A percentile compares a stretch with the other conserved stretches of the same genome.
phyloP scores from a whole-genome alignment of 371 early-diverging fungal species.

The Phascolomyces articulosus region DNA sequence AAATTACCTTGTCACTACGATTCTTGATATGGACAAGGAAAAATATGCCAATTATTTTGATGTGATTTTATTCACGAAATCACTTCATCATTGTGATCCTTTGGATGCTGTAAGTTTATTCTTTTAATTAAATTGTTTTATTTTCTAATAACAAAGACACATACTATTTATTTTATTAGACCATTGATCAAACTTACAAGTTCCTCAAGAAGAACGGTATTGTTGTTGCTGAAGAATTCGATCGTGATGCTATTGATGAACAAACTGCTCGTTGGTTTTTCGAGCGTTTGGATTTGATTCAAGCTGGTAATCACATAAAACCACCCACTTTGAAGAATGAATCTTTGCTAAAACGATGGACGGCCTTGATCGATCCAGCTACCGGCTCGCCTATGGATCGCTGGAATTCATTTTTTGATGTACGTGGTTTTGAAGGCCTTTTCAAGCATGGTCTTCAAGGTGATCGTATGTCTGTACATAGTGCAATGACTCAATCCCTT shows the following conservation, averaged over 20 bases:
- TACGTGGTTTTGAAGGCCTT: no score
- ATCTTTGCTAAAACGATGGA: background rate
- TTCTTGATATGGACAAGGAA: conserved; percentile 15
- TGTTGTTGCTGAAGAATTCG: conserved; percentile 34
- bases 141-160: no score
- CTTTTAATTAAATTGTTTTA: background rate
- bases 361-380: background rate
- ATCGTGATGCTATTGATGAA: conserved; percentile 11
- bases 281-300: conserved; percentile 32
- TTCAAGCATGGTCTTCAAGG: conserved; percentile 7
- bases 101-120: conserved; percentile 23
- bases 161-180: conserved; percentile 14
- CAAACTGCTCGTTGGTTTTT: conserved; percentile 20
- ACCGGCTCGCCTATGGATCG: background rate
- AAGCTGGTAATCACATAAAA: background rate
- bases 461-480: conserved; percentile 3
- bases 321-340: conserved; percentile 1
- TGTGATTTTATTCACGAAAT: conserved; percentile 37
- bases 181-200: conserved; percentile 22
- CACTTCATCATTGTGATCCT: conserved; percentile 39
- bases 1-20: conserved; percentile 11
- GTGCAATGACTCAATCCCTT: conserved; percentile 14
- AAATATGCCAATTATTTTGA: conserved; percentile 16
- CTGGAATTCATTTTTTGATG: background rate
- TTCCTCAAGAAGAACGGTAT: conserved; percentile 27